Base-by-base conservation (phyloP, 2,329 filamentous ascomycete species). In the Penicillium sp. region DNA sequence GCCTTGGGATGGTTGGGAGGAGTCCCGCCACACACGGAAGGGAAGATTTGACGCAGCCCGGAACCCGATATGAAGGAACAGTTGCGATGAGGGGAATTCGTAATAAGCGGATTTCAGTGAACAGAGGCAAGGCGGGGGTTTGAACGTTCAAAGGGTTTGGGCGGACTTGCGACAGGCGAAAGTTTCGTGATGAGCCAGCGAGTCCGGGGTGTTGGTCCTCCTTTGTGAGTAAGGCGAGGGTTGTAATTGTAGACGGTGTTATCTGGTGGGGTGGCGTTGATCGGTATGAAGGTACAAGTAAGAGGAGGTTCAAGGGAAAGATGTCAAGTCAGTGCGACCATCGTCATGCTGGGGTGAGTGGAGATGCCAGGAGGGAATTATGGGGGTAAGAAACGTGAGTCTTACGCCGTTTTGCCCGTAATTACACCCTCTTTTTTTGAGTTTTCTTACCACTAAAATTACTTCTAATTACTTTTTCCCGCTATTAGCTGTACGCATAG, bases 311-410 rank as follows among this genome's bases (percentile, higher is more conserved):
- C 16, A 31, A 53, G 24, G 35, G 52, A 44, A 47, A 45, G 22
- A 53, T 31, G 43, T 56, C 46, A 55, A 26, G 54, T 55, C 60
- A 57, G 64, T 65, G 60, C 57, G 58, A 61, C 63, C 55, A 63
- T 69, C 68, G 68, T 72, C 70, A 72, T 70, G 59, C 61, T 64
- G 60, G 60, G 62, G 61, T 39, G 59, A 64, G 69, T 72, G 70
- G 68, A 70, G 68, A 70, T 65, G 62, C 55, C 51, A 67, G 63
- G 62, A 59, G 58, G 50, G 58, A 56, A 61, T 50, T 58, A 62
- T 47, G 59, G 62, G 57, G 55, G 56, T 63, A 63, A 64, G 57
- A 63, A 65, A 46, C 44, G 26, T 45, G 39, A 52, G 49, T 48
- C 59, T 62, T 59, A 63, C 60, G 11, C 27, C 27, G 26, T 33